Percentiles rank a stretch among this genome's conserved stretches.
Evolutionary conservation across 257 asterid species (phyloP).

Genomic region (Lithospermum erythrorhizon): DNA sequence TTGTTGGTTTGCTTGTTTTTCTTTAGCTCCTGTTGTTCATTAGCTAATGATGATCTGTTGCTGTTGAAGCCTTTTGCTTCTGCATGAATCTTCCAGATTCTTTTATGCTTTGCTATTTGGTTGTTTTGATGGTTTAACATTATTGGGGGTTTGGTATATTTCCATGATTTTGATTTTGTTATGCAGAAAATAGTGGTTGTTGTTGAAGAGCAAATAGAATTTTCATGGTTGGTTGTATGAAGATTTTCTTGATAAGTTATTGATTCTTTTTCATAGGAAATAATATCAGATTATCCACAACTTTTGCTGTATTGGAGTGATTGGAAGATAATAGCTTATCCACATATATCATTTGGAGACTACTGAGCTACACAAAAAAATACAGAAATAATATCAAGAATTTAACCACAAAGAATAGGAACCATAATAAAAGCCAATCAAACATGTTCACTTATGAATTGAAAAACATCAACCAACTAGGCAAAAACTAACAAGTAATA

Average conservation of each 20-base stretch:
- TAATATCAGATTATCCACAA: background rate
- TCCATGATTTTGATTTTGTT: conserved; percentile 18
- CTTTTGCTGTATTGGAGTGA: background rate
- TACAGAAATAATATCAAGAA: too few species aligned
- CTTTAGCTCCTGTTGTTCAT: conserved; percentile 14
- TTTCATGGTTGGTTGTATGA: conserved; percentile 33
- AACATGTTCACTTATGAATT: background rate
- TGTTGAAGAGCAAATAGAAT: conserved; percentile 31
- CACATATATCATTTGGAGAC: too few species aligned
- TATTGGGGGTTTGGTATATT: conserved; percentile 13
- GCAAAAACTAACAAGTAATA: too few species aligned
- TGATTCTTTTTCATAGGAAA: background rate
- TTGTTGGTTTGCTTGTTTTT: background rate
- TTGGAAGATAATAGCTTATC: too few species aligned
- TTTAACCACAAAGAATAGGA: too few species aligned
- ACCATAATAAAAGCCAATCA: too few species aligned
- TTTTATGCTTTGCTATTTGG: conserved; percentile 10
- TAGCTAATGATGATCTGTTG: conserved; percentile 6
- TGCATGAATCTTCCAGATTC: conserved; percentile 34
- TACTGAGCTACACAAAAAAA: too few species aligned
- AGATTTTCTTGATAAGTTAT: background rate
- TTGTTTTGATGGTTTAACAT: conserved; percentile 13
- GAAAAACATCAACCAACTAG: too few species aligned
- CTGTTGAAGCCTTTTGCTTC: conserved; percentile 61
- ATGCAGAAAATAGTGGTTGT: conserved; percentile 18